These are phyloP conservation scores for Chloris gayana DNA, from an alignment of 176 grass and related monocot species.

Conservation along the genomic window DNA sequence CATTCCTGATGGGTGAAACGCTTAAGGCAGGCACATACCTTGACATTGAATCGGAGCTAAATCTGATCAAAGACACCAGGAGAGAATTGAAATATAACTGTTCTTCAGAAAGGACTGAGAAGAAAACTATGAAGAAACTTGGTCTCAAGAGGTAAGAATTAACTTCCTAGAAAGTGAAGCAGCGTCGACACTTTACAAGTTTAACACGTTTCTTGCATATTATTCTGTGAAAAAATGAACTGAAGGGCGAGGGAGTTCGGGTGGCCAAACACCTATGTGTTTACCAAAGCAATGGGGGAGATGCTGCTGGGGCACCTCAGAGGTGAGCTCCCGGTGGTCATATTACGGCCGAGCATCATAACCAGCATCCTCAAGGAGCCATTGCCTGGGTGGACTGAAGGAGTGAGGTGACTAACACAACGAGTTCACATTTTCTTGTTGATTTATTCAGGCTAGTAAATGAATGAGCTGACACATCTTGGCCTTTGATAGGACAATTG, in stretches of 20 bases:
- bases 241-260: conserved; percentile 61
- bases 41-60: conserved; percentile 60
- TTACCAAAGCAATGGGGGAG: conserved; percentile 81
- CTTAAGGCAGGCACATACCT: conserved; percentile 39
- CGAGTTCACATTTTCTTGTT: neutral
- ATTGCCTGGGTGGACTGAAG: conserved; percentile 77
- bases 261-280: conserved; percentile 84
- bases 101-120: conserved; percentile 28
- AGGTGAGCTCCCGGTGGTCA: conserved; percentile 55
- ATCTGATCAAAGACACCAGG: conserved; percentile 46
- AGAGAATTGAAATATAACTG: conserved; percentile 23
- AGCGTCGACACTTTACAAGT: neutral
- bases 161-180: neutral
- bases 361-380: conserved; percentile 65
- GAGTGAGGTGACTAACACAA: conserved; percentile 35
- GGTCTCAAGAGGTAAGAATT: conserved; percentile 58
- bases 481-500: neutral
- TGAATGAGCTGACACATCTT: neutral
- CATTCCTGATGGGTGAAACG: conserved; percentile 50
- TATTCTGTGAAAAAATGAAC: neutral
- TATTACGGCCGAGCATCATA: conserved; percentile 70
- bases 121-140: conserved; percentile 66
- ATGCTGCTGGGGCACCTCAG: conserved; percentile 62
- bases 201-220: neutral
- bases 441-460: neutral